Evolutionary conservation across 176 grass and related monocot species (phyloP).

Genomic region (Eremochloa ophiuroides): DNA sequence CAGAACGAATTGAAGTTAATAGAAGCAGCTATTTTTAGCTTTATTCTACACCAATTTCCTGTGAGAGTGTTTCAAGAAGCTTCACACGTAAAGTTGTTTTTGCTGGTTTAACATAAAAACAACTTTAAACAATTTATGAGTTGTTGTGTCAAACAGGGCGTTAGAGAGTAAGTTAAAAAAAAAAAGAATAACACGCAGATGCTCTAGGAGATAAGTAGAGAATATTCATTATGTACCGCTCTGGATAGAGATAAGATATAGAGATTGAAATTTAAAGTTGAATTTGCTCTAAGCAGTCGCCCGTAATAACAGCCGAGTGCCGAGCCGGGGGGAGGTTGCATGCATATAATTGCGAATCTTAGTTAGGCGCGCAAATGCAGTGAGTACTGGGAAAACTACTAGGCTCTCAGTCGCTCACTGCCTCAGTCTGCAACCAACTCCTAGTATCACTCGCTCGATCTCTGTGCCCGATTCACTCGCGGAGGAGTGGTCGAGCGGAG

Average conservation of each 20-base stretch:
- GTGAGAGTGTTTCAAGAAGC: too few relatives aligned
- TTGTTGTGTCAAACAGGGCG: too few relatives aligned
- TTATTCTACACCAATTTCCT: too few relatives aligned
- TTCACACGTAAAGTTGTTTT: too few relatives aligned
- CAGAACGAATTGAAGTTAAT: too few relatives aligned
- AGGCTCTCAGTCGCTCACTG: background rate
- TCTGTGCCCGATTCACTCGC: background rate
- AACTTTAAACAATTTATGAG: too few relatives aligned
- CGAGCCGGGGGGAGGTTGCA: background rate
- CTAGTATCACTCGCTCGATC: background rate
- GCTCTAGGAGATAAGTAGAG: background rate
- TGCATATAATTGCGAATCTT: too few relatives aligned
- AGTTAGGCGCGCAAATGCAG: too few relatives aligned
- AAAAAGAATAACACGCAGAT: too few relatives aligned
- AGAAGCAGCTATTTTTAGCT: too few relatives aligned
- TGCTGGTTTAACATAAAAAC: too few relatives aligned
- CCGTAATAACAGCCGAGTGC: background rate
- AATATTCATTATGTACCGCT: background rate
- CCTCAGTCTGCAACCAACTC: background rate
- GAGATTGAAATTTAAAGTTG: background rate
- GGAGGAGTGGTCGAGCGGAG: background rate
- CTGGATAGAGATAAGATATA: background rate
- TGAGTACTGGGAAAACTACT: background rate
- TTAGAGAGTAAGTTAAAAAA: too few relatives aligned
- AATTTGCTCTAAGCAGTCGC: background rate